Percentiles rank a stretch among this genome's conserved stretches.
These are phyloP conservation scores for Hexamita inflata DNA, from an alignment of 208 protist species.

Conservation along the genomic window DNA sequence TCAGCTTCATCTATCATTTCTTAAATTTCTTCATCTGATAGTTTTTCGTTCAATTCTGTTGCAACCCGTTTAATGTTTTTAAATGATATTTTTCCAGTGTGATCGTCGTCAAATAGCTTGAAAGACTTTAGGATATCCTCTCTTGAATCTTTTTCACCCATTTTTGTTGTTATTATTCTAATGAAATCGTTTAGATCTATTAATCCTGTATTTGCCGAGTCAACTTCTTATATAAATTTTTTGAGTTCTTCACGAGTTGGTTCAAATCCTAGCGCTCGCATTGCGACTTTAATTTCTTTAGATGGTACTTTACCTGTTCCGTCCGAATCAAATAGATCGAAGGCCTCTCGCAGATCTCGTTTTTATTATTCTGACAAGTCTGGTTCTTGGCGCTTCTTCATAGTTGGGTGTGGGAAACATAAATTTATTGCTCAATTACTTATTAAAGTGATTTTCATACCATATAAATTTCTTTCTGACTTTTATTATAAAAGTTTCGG, in stretches of 20 bases:
- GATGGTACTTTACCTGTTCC: conserved; percentile 58
- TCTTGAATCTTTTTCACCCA: conserved; percentile 67
- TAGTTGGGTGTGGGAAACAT: too few species aligned
- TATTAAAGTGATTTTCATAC: too few species aligned
- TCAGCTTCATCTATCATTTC: conserved; percentile 67
- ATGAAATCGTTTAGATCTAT: conserved; percentile 66
- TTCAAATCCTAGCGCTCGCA: conserved; percentile 67
- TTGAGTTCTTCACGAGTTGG: conserved; percentile 70
- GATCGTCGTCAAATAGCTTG: conserved; percentile 79
- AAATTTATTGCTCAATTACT: too few species aligned
- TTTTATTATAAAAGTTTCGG: too few species aligned
- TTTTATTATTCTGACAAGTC: conserved; percentile 45
- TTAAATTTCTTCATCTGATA: conserved; percentile 60
- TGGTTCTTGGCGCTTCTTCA: too few species aligned
- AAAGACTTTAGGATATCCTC: conserved; percentile 83
- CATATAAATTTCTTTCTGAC: too few species aligned
- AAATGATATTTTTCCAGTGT: conserved; percentile 72
- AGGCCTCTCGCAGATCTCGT: conserved; percentile 50
- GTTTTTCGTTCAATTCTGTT: conserved; percentile 64
- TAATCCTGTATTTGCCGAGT: conserved; percentile 54
- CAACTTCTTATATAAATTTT: conserved; percentile 49
- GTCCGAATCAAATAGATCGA: conserved; percentile 53
- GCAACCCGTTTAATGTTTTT: conserved; percentile 71
- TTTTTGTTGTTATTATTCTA: conserved; percentile 70
- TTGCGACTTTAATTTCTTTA: conserved; percentile 66